Base-by-base conservation (phyloP, 1,284 basidiomycete species). In the Volvariella surrecta region DNA sequence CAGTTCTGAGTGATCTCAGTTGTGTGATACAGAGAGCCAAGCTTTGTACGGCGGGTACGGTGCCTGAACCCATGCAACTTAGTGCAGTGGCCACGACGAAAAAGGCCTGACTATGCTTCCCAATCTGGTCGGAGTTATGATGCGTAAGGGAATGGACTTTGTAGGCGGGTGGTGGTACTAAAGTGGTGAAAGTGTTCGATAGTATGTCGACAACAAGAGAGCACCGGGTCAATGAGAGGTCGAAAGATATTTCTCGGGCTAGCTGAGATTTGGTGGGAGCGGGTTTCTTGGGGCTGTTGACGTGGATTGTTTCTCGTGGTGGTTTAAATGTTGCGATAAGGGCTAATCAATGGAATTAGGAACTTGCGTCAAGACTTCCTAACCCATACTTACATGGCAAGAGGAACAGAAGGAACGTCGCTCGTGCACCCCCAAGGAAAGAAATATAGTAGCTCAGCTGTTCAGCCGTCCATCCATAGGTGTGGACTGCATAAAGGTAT, bases 11-110 rank as follows among this genome's bases (percentile, higher is more conserved):
- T 35, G 66, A 64, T 45, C 76, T 66, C 38, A 70, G 67, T 51
- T 85, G 81, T 42, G 81, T 54, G 44, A 82, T 75, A 53, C 76
- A 82, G 28, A 89, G 55, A 11, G 82, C 81, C 42, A 89, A 63
- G 54, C 81, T 84, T 49, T 89, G 82, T 39, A 74, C 61, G 4
- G 80, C 76, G 19, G 86, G 85, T 20, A 72, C 59, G 18, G 75
- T 61, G 2, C 83, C 85, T 9, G 75, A 68, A 13, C 80, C 79
- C 46, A 84, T 61, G 43, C 72, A 70, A 43, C 70, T 73, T 52
- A 86, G 51, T 6, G 70, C 70, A 10, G 78, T 79, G 16, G 74
- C 68, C 3, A 70, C 54, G 3, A 80, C 64, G 54, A 85, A 86
- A 37, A 75, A 52, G 6, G 69, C 58, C 51, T 80, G 71, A 13